Base-by-base conservation (phyloP, 306 rosid species). In the Cicer judaicum region DNA sequence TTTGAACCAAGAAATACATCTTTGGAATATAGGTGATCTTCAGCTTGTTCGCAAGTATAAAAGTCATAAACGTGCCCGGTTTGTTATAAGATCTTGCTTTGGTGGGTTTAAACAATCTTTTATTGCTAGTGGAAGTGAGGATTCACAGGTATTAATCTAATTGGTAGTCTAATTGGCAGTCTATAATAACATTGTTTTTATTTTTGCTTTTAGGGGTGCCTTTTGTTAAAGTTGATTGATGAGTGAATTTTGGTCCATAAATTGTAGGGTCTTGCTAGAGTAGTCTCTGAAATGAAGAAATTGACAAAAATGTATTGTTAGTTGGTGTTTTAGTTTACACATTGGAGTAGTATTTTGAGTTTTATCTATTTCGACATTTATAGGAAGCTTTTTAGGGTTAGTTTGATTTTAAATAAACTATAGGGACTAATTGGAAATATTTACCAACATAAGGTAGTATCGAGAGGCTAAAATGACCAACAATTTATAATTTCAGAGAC, bases 71-170 rank as follows among this genome's bases (percentile, higher is more conserved):
- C 96, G 96, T 59, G 1, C 82, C 66, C 92, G 98, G 38, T 93
- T 89, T 81, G 43, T 93, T 65, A 87, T 93, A 65, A 82, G 92
- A 74, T 91, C 98, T 56, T 93, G 98, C 83, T 91, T 93, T 60
- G 98, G 98, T 69, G 98, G 98, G 69, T 80, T 84, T 40, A 82
- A 86, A 61, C 88, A 93, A 84, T 84, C 92, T 74, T 93, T 93
- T 79, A 77, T 93, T 82, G 96, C 97, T 78, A 91, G 97, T 70
- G 98, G 98, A 75, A 91, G 98, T 87, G 97, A 93, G 89, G 98
- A 93, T 82, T 93, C 98, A 50, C 93, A 87, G 97, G 98, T 91
- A 89, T 68, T 48, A 34, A 66, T 75, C 80, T 76, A 42, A 66
- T 56, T 29, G 12, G n/a, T 41, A 52, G 66, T 75, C 79, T 76